Evolutionary conservation across 192 early-diverging fungal genomes (phyloP), one percentile per base, ranked within the genome.

Genomic region (Linderina pennispora): DNA sequence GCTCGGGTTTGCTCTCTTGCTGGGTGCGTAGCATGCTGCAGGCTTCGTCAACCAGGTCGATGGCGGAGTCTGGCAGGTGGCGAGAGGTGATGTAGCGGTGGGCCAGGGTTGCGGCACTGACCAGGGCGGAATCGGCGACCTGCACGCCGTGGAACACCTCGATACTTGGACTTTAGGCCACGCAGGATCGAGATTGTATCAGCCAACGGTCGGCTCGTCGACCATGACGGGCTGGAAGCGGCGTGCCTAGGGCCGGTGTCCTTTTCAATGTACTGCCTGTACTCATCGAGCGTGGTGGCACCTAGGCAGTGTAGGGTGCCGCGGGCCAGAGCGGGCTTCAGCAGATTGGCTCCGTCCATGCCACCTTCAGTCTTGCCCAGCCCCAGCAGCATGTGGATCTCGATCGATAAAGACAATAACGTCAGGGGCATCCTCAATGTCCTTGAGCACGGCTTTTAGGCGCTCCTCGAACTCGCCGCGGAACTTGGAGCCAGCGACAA

Each of bases 381-480:
- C 3, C 88, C 88, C 24, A 90, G 58, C 10, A 90, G 53, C 31
- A 74, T 82, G 43, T 90, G 88, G 18, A 90, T 67, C 62, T 90
- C 88, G 46, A n/a, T 90, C 88, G 43, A 88, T 83, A 53, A 90
- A 90, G 23, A 90, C 40, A 44, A 90, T 85, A 19, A 85, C 76
- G n/a, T 85, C 84, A 37, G 87, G 79, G 1, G 79, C 72, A 16
- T 80, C 83, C 18, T 75, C 76, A 11, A 90, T 79, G 53, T 87
- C 84, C 23, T 77, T 74, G 17, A 90, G 67, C 42, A 90, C 72
- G 7, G 75, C 79, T 53, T 90, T 90, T 8, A 90, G 58, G 6
- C 87, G 75, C 45, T 90, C 87, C 53, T 90, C 87, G 43, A 90
- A 90, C 66, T 90, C 87, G 37, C 86, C 86, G 18, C 84, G 78